These are phyloP conservation scores for Meyerozyma elateridarum DNA, from an alignment of 1,139 yeast species.

Conservation along the genomic window DNA sequence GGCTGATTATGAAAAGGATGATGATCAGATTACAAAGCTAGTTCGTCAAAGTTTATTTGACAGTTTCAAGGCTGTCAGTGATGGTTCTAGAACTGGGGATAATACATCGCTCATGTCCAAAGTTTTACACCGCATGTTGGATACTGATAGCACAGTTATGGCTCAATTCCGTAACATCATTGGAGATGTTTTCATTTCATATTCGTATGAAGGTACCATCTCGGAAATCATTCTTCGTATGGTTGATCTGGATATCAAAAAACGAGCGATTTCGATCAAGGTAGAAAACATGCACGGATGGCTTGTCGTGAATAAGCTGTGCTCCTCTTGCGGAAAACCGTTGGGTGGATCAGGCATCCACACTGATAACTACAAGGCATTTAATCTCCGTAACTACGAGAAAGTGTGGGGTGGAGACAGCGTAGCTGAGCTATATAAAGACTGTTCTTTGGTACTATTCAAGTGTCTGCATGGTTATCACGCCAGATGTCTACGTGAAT, in stretches of 20 bases:
- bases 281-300: conserved; percentile 51
- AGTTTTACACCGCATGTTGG: conserved; percentile 11
- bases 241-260: conserved; percentile 50
- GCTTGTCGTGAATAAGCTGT: conserved; percentile 49
- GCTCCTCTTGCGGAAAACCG: conserved; percentile 67
- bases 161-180: conserved; percentile 45
- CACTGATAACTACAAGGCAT: conserved; percentile 36
- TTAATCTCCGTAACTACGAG: neutral
- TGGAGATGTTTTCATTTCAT: conserved; percentile 60
- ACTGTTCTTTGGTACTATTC: neutral
- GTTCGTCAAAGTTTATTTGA: conserved; percentile 38
- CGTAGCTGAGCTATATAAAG: neutral
- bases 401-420: conserved; percentile 1
- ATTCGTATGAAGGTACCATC: conserved; percentile 58
- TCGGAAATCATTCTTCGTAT: conserved; percentile 49
- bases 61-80: conserved; percentile 47
- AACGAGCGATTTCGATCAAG: conserved; percentile 37
- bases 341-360: conserved; percentile 60
- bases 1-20: too few species aligned
- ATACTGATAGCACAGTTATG: conserved; percentile 4
- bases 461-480: conserved; percentile 1
- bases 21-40: too few species aligned
- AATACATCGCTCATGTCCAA: conserved; percentile 5
- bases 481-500: neutral
- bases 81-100: conserved; percentile 11